A percentile compares a stretch with the other conserved stretches of the same genome.
Conservation (phyloP, 805 yeast species). For the Naumovozyma baii region DNA sequence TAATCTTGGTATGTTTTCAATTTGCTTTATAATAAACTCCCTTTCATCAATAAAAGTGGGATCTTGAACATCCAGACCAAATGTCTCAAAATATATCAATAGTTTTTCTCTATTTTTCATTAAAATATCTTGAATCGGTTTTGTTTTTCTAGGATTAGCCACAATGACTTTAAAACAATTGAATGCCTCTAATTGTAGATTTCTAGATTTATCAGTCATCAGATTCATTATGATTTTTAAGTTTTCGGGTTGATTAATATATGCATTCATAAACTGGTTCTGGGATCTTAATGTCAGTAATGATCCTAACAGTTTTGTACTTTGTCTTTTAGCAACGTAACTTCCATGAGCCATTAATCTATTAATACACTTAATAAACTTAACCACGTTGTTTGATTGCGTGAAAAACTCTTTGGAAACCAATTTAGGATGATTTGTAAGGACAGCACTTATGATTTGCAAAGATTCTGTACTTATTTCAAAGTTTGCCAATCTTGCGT, state of each 20-base stretch:
- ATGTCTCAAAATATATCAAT: constrained; percentile 54
- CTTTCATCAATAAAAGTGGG: constrained; percentile 66
- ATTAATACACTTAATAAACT: constrained; percentile 56
- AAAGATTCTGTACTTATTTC: constrained; percentile 89
- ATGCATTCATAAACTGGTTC: constrained; percentile 60
- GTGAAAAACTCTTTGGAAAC: constrained; percentile 60
- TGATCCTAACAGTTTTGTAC: constrained; percentile 64
- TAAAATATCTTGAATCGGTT: constrained; percentile 68
- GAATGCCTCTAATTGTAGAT: constrained; percentile 83
- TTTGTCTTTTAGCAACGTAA: constrained; percentile 89
- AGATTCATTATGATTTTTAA: constrained; percentile 79
- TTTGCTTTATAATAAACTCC: constrained; percentile 66
- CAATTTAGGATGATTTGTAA: constrained; percentile 58
- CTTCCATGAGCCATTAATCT: constrained; percentile 63
- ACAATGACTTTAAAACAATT: constrained; percentile 89
- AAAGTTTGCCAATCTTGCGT: constrained; percentile 66
- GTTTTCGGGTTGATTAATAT: constrained; percentile 73
- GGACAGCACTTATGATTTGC: constrained; percentile 59
- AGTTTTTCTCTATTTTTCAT: constrained; percentile 76
- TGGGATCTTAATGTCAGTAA: constrained; percentile 64
- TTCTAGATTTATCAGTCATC: constrained; percentile 79
- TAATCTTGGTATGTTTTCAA: constrained; percentile 60
- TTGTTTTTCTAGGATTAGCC: constrained; percentile 89
- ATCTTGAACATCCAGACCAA: constrained; percentile 50
- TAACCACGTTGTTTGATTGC: constrained; percentile 38